These are phyloP conservation scores for Volvariella volvacea DNA, from an alignment of 1,284 basidiomycete species.

Conservation along the genomic window DNA sequence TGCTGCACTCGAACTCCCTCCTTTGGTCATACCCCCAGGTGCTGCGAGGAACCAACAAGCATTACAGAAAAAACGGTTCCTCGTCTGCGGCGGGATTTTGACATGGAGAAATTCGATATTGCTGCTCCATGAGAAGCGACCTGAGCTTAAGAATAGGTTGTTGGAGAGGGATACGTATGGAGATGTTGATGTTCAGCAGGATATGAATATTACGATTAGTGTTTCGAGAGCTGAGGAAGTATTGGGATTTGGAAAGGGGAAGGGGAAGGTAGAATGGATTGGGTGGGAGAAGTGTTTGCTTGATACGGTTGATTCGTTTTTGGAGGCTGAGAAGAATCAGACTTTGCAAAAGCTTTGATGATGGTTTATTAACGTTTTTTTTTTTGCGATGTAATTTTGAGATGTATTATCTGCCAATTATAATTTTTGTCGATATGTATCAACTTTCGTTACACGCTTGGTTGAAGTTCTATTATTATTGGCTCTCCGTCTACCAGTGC, in stretches of 20 bases:
- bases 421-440: no score
- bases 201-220: constrained; percentile 9
- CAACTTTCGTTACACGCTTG: no score
- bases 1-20: constrained; percentile 12
- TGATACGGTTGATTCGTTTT: constrained; percentile 16
- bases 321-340: constrained; percentile 14
- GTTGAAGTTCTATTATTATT: no score
- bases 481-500: no score
- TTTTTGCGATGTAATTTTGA: no score
- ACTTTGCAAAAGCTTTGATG: no score
- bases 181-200: background rate
- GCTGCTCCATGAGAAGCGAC: background rate
- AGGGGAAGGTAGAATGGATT: constrained; percentile 16
- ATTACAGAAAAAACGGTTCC: background rate
- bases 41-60: constrained; percentile 13
- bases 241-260: constrained; percentile 19
- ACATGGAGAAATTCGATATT: background rate
- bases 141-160: background rate
- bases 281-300: constrained; percentile 16
- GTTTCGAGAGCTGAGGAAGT: constrained; percentile 9
- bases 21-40: background rate
- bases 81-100: background rate
- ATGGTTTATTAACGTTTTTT: no score
- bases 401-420: no score
- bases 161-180: no score